A percentile compares a stretch with the other conserved stretches of the same genome.
Evolutionary conservation across 441 rosid genomes (phyloP).

Genomic region (Raphanus hybrid): DNA sequence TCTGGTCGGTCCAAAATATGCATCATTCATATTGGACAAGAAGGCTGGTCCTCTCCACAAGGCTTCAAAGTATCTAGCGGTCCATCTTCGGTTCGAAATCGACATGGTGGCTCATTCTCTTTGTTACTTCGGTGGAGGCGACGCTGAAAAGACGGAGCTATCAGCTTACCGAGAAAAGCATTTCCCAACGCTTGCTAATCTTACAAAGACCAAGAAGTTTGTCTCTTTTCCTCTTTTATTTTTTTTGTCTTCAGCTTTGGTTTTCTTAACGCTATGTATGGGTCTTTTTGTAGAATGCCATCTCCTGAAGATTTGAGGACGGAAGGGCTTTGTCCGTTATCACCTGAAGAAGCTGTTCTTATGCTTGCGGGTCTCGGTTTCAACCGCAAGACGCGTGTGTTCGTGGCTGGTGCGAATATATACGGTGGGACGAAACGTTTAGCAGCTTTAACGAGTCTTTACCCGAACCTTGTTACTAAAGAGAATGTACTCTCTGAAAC

Average conservation of each 20-base stretch:
- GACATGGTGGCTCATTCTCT: constrained; percentile 99
- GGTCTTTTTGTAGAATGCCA: constrained; percentile 60
- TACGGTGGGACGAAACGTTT: constrained; percentile 79
- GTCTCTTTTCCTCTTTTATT: neutral
- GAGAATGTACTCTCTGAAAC: constrained; percentile 80
- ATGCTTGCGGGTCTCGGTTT: constrained; percentile 98
- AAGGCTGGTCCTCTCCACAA: constrained; percentile 49
- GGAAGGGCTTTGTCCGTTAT: constrained; percentile 92
- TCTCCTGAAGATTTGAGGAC: constrained; percentile 71
- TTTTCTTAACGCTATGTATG: neutral
- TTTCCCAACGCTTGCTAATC: constrained; percentile 76
- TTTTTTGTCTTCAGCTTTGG: neutral
- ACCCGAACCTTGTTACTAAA: constrained; percentile 91
- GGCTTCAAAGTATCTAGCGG: constrained; percentile 74
- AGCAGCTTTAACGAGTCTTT: constrained; percentile 78
- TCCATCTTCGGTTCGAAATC: constrained; percentile 94
- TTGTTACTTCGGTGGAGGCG: constrained; percentile 94
- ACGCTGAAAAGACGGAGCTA: constrained; percentile 72
- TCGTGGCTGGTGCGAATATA: constrained; percentile 89
- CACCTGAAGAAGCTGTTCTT: constrained; percentile 96
- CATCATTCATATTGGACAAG: constrained; percentile 51
- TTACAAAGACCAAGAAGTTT: constrained; percentile 67
- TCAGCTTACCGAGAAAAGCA: constrained; percentile 80
- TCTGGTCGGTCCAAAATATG: constrained; percentile 76
- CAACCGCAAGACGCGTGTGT: constrained; percentile 74